Evolutionary conservation across 2,329 filamentous ascomycete genomes (phyloP).

Genomic region (Fragosphaeria purpurea): DNA sequence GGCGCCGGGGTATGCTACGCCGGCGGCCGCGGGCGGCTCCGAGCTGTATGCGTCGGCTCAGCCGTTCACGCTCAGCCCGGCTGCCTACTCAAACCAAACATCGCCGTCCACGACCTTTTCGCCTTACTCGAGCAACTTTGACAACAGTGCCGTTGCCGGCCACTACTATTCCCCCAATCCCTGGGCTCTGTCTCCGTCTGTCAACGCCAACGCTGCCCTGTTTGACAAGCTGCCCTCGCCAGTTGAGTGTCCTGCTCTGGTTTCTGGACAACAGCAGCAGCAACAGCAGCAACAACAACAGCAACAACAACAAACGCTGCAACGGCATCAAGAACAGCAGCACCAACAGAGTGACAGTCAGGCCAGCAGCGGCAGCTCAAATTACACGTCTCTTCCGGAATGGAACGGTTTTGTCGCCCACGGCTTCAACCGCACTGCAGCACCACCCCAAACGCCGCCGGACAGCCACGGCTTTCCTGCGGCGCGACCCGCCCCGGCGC

Average conservation of each 20-base stretch:
- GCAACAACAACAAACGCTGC: background rate
- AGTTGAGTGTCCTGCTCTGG: slow-evolving; percentile 11
- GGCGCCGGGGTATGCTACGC: background rate
- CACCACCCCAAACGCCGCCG: slow-evolving; percentile 43
- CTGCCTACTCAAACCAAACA: slow-evolving; percentile 46
- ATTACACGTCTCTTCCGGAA: background rate
- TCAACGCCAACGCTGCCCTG: slow-evolving; percentile 7
- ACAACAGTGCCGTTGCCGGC: slow-evolving; percentile 17
- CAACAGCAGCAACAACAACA: background rate
- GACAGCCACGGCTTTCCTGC: slow-evolving; percentile 41
- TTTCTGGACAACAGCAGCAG: background rate
- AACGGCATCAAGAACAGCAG: background rate
- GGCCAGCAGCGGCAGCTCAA: too few species aligned
- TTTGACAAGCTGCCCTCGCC: slow-evolving; percentile 13
- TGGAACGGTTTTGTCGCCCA: slow-evolving; percentile 9
- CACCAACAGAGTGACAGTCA: background rate
- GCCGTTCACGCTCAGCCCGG: slow-evolving; percentile 41
- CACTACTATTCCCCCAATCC: slow-evolving; percentile 30
- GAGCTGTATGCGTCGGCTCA: slow-evolving; percentile 32
- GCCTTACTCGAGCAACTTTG: slow-evolving; percentile 30
- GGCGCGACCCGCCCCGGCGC: slow-evolving; percentile 36
- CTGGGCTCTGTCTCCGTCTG: slow-evolving; percentile 23
- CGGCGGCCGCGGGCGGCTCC: slow-evolving; percentile 1
- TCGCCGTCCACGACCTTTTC: slow-evolving; percentile 48
- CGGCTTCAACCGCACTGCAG: slow-evolving; percentile 30